These are phyloP conservation scores for Protea cynaroides DNA, from an alignment of 164 flowering plant species.

Conservation along the genomic window DNA sequence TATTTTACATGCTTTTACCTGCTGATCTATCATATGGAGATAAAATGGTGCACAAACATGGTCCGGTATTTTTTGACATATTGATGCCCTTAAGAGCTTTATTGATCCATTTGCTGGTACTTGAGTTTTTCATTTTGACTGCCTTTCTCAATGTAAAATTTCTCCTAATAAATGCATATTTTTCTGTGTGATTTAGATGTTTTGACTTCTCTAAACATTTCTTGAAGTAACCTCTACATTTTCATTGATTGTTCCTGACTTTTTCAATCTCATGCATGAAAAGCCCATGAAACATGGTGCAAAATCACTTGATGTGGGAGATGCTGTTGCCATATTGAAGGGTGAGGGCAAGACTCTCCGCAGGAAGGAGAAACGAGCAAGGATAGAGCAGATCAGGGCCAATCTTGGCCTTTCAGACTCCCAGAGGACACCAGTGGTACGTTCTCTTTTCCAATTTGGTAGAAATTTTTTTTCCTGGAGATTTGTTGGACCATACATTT, in stretches of 20 bases:
- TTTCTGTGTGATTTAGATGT: background rate
- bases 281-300: constrained; percentile 35
- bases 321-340: constrained; percentile 80
- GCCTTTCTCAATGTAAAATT: no score
- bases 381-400: constrained; percentile 96
- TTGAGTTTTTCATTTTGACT: no score
- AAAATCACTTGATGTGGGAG: constrained; percentile 45
- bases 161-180: background rate
- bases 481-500: background rate
- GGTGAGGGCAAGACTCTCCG: constrained; percentile 77
- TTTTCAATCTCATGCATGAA: constrained; percentile 11
- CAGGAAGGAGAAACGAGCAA: constrained; percentile 83
- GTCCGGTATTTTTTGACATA: no score
- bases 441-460: background rate
- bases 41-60: no score
- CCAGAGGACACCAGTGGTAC: constrained; percentile 93
- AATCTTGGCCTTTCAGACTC: constrained; percentile 97
- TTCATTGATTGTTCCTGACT: constrained; percentile 6
- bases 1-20: no score
- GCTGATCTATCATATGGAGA: no score
- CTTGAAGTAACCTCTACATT: background rate
- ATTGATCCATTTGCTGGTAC: no score
- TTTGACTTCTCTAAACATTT: background rate
- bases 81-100: no score
- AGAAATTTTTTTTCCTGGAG: constrained; percentile 2